Conservation (phyloP, 2,329 filamentous ascomycete genomes). For the Aspergillus aculeatus region DNA sequence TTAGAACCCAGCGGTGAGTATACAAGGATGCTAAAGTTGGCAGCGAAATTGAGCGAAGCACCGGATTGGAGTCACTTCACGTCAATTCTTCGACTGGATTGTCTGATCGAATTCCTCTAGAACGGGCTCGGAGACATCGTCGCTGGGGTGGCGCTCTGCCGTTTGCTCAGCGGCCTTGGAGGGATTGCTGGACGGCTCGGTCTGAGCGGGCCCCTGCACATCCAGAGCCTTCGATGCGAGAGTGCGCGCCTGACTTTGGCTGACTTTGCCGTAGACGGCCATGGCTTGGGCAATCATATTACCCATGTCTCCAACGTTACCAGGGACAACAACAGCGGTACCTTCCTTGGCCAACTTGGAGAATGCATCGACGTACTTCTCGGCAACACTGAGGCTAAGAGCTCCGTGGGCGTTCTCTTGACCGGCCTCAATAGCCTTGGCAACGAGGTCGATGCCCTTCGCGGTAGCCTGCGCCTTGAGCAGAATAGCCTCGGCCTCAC, state of each 20-base stretch:
- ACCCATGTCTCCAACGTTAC: constrained; percentile 93
- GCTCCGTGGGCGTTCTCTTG: constrained; percentile 75
- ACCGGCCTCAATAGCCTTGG: constrained; percentile 70
- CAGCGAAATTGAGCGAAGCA: background rate
- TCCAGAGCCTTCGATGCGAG: constrained; percentile 48
- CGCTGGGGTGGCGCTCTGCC: constrained; percentile 23
- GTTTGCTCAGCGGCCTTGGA: constrained; percentile 28
- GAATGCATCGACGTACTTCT: constrained; percentile 98
- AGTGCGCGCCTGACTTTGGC: constrained; percentile 70
- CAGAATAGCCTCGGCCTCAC: constrained; percentile 91
- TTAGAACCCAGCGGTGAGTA: background rate
- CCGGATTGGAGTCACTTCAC: constrained; percentile 1
- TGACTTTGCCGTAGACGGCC: constrained; percentile 93
- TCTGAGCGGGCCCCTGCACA: constrained; percentile 22
- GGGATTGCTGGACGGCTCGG: constrained; percentile 5
- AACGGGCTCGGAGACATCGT: constrained; percentile 49
- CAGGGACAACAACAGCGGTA: constrained; percentile 91
- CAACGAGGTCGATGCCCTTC: constrained; percentile 81
- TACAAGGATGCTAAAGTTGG: constrained; percentile 7
- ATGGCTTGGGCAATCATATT: constrained; percentile 96
- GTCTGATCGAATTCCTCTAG: constrained; percentile 50
- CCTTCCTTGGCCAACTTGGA: constrained; percentile 90
- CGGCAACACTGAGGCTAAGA: constrained; percentile 82
- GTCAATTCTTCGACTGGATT: constrained; percentile 33
- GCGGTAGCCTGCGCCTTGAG: constrained; percentile 85